Percentiles rank a stretch among this genome's conserved stretches.
phyloP scores from a whole-genome alignment of 345 rosid genomes.

The Erodium maritimum region DNA sequence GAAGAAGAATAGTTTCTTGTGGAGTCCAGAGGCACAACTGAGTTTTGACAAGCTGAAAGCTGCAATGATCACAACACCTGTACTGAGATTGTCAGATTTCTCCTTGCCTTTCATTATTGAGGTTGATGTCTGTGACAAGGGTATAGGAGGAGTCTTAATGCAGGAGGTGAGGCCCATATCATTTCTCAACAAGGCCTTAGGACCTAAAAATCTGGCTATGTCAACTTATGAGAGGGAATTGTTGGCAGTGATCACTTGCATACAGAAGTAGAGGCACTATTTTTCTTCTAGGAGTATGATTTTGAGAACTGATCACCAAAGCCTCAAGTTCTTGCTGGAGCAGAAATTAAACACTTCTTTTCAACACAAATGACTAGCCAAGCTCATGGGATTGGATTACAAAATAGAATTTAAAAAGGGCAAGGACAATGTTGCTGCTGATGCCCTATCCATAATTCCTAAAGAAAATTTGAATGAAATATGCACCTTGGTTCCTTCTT shows the following conservation, averaged over 20 bases:
- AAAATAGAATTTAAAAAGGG: neutral
- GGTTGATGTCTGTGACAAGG: neutral
- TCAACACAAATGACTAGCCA: constrained; percentile 1
- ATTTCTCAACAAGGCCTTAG: neutral
- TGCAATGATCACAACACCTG: neutral
- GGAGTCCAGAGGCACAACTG: neutral
- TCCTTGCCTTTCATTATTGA: neutral
- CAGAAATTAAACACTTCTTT: neutral
- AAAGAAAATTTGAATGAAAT: neutral
- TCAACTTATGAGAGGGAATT: neutral
- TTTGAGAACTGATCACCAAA: neutral
- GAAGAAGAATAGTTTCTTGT: no score
- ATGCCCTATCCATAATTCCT: neutral
- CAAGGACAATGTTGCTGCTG: neutral
- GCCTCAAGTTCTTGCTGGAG: neutral
- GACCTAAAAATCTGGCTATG: neutral
- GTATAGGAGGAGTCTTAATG: neutral
- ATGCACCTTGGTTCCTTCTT: neutral
- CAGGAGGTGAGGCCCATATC: neutral
- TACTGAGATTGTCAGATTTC: neutral
- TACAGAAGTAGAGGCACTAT: neutral
- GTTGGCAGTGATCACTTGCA: neutral
- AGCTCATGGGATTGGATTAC: constrained; percentile 6
- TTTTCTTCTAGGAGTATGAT: no score
- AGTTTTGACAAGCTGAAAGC: neutral